Conservation (phyloP, 2,329 filamentous ascomycete species). For the Talaromyces atroroseus region DNA sequence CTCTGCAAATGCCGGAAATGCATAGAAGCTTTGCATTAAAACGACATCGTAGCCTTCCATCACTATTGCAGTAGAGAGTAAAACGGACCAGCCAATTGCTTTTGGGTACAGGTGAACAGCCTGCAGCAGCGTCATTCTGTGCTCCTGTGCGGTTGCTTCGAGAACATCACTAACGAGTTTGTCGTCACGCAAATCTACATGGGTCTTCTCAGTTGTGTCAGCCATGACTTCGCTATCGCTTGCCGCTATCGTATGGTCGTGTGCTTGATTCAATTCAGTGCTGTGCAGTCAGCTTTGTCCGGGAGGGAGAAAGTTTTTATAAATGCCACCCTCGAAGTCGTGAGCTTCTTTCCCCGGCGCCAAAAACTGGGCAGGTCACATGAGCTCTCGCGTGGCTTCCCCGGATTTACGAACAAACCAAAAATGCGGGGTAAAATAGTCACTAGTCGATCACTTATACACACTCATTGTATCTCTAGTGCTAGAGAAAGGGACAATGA, state of each 20-base stretch:
- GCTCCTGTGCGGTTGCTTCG: conserved; percentile 42
- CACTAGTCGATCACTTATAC: background rate
- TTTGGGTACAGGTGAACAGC: conserved; percentile 80
- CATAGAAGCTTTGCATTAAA: conserved; percentile 74
- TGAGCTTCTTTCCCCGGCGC: background rate
- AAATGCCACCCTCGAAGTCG: background rate
- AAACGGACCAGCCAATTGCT: conserved; percentile 73
- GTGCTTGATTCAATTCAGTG: background rate
- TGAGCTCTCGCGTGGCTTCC: background rate
- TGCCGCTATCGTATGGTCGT: background rate
- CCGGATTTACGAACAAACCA: background rate
- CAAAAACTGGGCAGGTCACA: background rate
- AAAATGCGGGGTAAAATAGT: background rate
- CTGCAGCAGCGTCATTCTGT: conserved; percentile 66
- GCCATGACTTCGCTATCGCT: background rate
- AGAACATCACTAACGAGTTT: conserved; percentile 35
- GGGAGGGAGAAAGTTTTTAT: background rate
- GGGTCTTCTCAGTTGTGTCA: background rate
- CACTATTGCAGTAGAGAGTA: conserved; percentile 80
- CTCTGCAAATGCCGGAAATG: conserved; percentile 34
- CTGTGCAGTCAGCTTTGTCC: background rate
- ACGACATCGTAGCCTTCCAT: conserved; percentile 90
- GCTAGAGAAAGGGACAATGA: no score
- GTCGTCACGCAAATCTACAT: background rate
- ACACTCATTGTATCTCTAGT: no score